Conservation (phyloP, 768 basidiomycete species). For the Naematelia encephala region DNA sequence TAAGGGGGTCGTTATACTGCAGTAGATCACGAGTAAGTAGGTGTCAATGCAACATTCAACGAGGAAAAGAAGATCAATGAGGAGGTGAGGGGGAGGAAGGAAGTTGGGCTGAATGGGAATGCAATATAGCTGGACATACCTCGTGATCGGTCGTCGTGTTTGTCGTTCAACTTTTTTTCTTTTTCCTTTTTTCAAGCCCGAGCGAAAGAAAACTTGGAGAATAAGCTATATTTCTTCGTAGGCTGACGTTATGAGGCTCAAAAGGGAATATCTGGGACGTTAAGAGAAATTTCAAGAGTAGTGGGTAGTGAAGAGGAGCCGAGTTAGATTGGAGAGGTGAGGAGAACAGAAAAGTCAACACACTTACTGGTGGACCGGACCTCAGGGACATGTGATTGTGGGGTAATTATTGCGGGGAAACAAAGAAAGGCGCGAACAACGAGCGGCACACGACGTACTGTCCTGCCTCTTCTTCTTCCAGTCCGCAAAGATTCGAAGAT, state of each 20-base stretch:
- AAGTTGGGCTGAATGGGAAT: neutral
- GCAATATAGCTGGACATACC: neutral
- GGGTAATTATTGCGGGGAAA: neutral
- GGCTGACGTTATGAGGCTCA: no score
- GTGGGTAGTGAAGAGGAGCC: neutral
- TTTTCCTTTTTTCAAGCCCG: no score
- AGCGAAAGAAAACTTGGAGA: no score
- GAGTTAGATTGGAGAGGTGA: neutral
- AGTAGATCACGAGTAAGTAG: neutral
- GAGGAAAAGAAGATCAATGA: neutral
- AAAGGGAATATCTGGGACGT: no score
- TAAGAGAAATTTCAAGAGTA: no score
- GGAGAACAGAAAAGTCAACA: neutral
- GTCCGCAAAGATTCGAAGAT: neutral
- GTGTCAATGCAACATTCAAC: neutral
- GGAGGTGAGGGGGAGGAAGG: neutral
- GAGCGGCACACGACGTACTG: neutral
- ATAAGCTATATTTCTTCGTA: no score
- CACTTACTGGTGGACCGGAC: neutral
- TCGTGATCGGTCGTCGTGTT: slow-evolving; percentile 5
- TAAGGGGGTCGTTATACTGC: neutral
- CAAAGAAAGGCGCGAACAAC: neutral
- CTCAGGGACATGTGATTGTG: neutral
- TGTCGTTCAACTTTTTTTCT: slow-evolving; percentile 5
- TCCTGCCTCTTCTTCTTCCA: neutral